Evolutionary conservation across 2,329 filamentous ascomycete genomes (phyloP), one percentile per base, ranked within the genome.

Genomic region (Monilinia vaccinii-corymbosi): DNA sequence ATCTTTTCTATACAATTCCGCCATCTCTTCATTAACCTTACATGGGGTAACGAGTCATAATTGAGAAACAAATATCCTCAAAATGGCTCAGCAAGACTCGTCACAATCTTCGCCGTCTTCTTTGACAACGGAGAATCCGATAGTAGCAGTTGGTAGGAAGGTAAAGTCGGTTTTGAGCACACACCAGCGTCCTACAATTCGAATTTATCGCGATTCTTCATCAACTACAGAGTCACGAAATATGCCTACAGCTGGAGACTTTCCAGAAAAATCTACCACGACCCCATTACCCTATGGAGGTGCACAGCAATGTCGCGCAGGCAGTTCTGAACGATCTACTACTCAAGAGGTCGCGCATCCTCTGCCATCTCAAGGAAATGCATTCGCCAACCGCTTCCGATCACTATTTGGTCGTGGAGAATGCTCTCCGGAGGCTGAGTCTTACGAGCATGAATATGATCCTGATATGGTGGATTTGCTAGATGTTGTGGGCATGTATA

Each of bases 381-480:
- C 53, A 6, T 61, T 49, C 48, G 23, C 57, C n/a, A 66, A 47
- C 55, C 63, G 64, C 25, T 62, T 68, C 56, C 60, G 56, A 31
- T 64, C 62, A 56, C 25, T 63, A 10, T 65, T 66, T n/a, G 6
- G 51, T 49, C 58, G 40, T 10, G 51, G 55, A 13, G 49, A 64
- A 21, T 49, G 46, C 40, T 36, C 45, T 10, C 62, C 34, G 18
- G 31, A 62, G 21, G 40, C 65, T 46, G 56, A 61, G 8, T 57
- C 59, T n/a, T 52, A 48, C 36, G 51, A 62, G 46, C n/a, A 64
- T 48, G 80, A 87, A 62, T 87, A 88, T 67, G 80, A 82, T 36
- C 73, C 79, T 10, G 79, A 81, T 64, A 77, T 87, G 65, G 84
- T 88, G 5, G 84, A 88, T 70, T 74, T 88, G n/a, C 73, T 89